Percentiles rank a stretch among this genome's conserved stretches.
Conservation (phyloP, 371 early-diverging fungal species). For the Mortierella sp. region DNA sequence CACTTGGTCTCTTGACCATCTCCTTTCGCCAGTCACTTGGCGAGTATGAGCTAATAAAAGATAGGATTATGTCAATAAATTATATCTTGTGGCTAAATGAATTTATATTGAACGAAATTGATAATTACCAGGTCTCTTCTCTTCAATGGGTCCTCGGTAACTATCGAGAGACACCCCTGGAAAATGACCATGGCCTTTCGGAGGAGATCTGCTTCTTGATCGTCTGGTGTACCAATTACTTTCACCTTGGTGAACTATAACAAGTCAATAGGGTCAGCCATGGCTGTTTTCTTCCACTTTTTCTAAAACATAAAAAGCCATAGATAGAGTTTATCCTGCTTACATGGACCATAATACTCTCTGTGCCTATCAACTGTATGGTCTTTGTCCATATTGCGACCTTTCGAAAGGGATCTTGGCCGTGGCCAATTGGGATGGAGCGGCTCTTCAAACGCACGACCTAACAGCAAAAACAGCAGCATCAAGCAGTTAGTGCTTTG, state of each 20-base stretch:
- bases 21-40: neutral
- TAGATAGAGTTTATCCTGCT: too few species aligned
- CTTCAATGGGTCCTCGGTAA: neutral
- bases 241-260: neutral
- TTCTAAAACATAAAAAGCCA: too few species aligned
- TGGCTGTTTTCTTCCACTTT: too few species aligned
- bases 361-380: neutral
- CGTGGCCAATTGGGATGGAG: neutral
- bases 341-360: neutral
- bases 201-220: too few species aligned
- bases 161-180: too few species aligned
- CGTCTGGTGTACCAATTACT: too few species aligned
- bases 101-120: neutral
- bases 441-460: neutral
- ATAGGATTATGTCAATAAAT: neutral
- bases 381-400: neutral
- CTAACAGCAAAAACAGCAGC: neutral
- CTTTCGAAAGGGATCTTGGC: neutral
- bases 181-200: too few species aligned
- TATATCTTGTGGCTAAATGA: neutral
- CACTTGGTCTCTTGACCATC: neutral
- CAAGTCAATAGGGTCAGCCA: too few species aligned
- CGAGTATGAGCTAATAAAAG: neutral
- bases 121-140: neutral
- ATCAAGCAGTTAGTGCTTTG: neutral